A percentile compares a stretch with the other conserved stretches of the same genome.
Evolutionary conservation across 305 asterid genomes (phyloP).

Genomic region (Solanum hybrid): DNA sequence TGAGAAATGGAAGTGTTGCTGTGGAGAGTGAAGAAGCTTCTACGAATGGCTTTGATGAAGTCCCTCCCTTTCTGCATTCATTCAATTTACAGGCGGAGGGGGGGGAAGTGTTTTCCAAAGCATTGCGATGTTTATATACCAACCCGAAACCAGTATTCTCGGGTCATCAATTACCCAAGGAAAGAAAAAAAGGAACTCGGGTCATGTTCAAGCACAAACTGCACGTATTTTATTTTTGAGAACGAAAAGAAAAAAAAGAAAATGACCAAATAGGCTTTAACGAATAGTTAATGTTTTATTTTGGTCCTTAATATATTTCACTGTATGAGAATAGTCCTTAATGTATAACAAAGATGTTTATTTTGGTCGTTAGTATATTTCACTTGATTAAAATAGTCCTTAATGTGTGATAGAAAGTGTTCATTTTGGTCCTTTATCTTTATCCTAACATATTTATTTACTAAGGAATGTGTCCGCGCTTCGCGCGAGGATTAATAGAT

Average conservation of each 20-base stretch:
- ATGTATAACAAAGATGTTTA: too few species aligned
- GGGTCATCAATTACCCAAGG: background rate
- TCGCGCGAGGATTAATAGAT: too few species aligned
- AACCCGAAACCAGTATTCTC: background rate
- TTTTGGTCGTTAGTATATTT: background rate
- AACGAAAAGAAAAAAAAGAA: background rate
- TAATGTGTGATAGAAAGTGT: background rate
- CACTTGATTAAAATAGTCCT: too few species aligned
- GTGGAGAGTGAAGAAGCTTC: conserved; percentile 13
- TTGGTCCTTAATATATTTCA: background rate
- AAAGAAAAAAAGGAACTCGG: background rate
- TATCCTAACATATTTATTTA: too few species aligned
- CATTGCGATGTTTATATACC: background rate
- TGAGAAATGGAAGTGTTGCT: conserved; percentile 15
- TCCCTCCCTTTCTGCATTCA: conserved; percentile 42
- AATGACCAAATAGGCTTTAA: too few species aligned
- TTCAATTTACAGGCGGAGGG: conserved; percentile 9
- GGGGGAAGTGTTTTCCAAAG: background rate
- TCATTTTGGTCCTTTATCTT: background rate
- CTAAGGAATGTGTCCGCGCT: too few species aligned
- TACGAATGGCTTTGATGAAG: conserved; percentile 29
- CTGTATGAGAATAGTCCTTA: too few species aligned
- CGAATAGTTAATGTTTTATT: background rate
- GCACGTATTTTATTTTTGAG: background rate
- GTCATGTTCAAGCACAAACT: background rate